A percentile compares a stretch with the other conserved stretches of the same genome.
phyloP scores from a whole-genome alignment of 1,139 yeast species.

The Lizanozyma gosingica region DNA sequence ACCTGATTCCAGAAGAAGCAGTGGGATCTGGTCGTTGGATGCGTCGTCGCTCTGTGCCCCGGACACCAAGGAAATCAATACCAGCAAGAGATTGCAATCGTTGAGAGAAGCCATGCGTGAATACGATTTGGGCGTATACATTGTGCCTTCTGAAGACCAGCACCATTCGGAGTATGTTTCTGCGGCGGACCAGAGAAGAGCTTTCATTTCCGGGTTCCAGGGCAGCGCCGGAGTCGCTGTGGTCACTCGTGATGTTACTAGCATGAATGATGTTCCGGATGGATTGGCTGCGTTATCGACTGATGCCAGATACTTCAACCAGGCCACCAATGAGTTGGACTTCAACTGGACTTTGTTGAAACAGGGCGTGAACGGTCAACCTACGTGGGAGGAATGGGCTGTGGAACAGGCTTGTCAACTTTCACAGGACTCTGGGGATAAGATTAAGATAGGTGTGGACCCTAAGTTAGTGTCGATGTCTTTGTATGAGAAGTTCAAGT shows the following conservation, averaged over 20 bases:
- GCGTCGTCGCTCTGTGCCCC: constrained; percentile 38
- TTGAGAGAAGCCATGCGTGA: constrained; percentile 61
- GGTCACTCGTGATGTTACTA: constrained; percentile 61
- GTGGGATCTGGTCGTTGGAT: constrained; percentile 37
- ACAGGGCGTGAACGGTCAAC: constrained; percentile 66
- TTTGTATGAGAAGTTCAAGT: constrained; percentile 19
- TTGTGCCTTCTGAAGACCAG: constrained; percentile 88
- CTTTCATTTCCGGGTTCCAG: constrained; percentile 80
- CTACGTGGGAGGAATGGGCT: constrained; percentile 88
- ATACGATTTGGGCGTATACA: constrained; percentile 62
- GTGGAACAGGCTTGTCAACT: constrained; percentile 51
- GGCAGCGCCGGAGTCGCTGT: constrained; percentile 96
- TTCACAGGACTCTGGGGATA: constrained; percentile 34
- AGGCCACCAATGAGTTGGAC: constrained; percentile 83
- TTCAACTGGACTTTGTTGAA: constrained; percentile 80
- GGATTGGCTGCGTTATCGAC: constrained; percentile 79
- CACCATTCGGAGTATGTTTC: constrained; percentile 91
- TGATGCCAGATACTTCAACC: constrained; percentile 90
- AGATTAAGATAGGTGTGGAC: constrained; percentile 44
- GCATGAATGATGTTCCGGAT: constrained; percentile 48
- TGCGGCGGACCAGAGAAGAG: constrained; percentile 70
- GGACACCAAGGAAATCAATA: constrained; percentile 43
- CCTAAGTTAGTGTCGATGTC: constrained; percentile 53
- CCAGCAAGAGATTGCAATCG: constrained; percentile 48
- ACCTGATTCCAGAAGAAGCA: constrained; percentile 23